phyloP scores from a whole-genome alignment of 2,329 filamentous ascomycete species.

The Colletotrichum tamarilloi region DNA sequence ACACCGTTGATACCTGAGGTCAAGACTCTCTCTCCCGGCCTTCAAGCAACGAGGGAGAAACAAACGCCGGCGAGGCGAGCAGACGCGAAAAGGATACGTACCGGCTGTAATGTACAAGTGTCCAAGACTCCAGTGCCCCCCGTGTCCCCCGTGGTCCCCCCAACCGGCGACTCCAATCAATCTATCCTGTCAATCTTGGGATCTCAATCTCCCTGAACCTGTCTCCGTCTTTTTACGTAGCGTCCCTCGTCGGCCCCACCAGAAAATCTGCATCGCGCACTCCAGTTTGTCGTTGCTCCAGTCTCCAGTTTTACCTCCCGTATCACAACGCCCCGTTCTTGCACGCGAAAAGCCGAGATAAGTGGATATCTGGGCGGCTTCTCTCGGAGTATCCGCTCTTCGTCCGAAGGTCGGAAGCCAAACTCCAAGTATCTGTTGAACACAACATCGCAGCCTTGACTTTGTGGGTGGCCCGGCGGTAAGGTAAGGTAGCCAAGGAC shows the following conservation, averaged over 20 bases:
- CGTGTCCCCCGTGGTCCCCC: conserved; percentile 13
- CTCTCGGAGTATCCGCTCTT: conserved; percentile 30
- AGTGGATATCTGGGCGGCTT: conserved; percentile 29
- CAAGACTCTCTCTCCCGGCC: background rate
- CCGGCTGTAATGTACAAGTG: conserved; percentile 1
- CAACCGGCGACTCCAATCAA: conserved; percentile 26
- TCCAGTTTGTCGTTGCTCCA: conserved; percentile 1
- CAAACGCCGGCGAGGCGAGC: conserved; percentile 14
- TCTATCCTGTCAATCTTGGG: conserved; percentile 29
- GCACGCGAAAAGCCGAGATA: conserved; percentile 32
- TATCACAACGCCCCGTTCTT: conserved; percentile 29
- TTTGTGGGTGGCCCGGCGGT: background rate
- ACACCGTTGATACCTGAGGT: conserved; percentile 25
- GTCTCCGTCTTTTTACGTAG: conserved; percentile 23
- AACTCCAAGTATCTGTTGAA: background rate
- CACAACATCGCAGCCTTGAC: background rate
- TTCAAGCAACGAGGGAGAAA: conserved; percentile 17
- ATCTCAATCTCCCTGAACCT: conserved; percentile 9
- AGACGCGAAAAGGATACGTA: conserved; percentile 8
- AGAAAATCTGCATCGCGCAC: conserved; percentile 29
- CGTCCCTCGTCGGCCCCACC: conserved; percentile 11
- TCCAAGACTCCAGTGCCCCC: background rate
- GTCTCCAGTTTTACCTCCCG: conserved; percentile 22
- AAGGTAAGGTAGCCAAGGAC: background rate
- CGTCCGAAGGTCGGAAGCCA: conserved; percentile 30